Percentiles rank a stretch among this genome's conserved stretches.
Evolutionary conservation across 345 rosid species (phyloP).

Genomic region (Citrus hindsii): DNA sequence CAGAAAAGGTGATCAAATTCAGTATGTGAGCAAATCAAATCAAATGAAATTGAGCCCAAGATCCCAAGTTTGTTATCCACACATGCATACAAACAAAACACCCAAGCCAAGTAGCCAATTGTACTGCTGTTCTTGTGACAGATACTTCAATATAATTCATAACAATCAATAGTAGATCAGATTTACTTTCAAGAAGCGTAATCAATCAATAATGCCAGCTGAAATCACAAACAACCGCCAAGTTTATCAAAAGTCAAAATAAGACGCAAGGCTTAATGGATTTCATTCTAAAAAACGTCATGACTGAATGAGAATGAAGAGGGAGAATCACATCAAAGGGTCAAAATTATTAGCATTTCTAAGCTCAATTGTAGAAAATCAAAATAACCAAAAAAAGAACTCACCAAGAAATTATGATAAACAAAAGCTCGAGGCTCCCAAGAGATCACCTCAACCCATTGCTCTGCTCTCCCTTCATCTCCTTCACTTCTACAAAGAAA

Average conservation of each 20-base stretch:
- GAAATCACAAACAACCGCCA: neutral
- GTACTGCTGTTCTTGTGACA: neutral
- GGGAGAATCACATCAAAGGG: neutral
- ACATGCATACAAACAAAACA: neutral
- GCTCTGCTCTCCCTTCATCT: slow-evolving; percentile 52
- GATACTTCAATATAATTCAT: neutral
- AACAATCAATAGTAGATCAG: neutral
- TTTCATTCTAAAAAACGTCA: neutral
- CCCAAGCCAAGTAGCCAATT: neutral
- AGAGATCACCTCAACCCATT: slow-evolving; percentile 83
- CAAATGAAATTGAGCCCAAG: neutral
- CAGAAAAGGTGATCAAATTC: slow-evolving; percentile 5
- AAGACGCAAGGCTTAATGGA: neutral
- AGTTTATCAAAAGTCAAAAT: neutral
- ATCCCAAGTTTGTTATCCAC: neutral
- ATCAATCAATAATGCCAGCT: neutral
- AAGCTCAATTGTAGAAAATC: neutral
- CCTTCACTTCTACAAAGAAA: slow-evolving; percentile 30
- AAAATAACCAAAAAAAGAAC: slow-evolving; percentile 8
- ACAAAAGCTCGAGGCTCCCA: slow-evolving; percentile 93
- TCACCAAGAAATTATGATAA: slow-evolving; percentile 90
- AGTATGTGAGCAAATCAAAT: neutral
- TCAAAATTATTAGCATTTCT: neutral
- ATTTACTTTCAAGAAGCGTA: neutral
- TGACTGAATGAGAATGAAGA: neutral